phyloP scores from a whole-genome alignment of 179 eudicot species.

The Beta corolliflora region DNA sequence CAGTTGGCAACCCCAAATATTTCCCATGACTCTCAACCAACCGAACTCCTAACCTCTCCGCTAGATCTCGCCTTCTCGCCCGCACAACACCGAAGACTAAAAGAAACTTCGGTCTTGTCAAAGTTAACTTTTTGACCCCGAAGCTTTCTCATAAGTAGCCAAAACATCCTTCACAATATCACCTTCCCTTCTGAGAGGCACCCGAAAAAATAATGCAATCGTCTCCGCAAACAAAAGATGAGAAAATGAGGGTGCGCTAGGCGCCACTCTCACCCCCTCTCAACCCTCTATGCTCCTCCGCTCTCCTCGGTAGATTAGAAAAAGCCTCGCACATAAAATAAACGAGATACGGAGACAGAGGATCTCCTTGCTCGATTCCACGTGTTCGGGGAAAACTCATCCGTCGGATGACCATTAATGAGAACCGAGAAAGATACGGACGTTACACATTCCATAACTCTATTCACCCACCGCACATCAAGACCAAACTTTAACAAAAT shows the following conservation, averaged over 20 bases:
- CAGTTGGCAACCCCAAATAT: background rate
- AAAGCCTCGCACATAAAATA: background rate
- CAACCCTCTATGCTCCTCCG: no score
- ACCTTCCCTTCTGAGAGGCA: no score
- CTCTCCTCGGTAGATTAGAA: background rate
- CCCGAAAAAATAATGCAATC: no score
- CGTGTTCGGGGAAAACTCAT: background rate
- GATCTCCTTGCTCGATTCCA: background rate
- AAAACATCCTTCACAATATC: no score
- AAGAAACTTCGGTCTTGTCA: no score
- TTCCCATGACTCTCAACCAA: background rate
- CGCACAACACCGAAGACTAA: no score
- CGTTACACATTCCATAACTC: background rate
- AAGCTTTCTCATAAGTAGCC: no score
- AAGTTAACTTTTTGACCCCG: no score
- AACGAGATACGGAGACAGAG: background rate
- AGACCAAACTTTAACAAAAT: background rate
- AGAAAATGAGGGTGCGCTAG: rapidly evolving
- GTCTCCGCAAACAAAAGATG: no score
- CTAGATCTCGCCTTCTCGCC: no score
- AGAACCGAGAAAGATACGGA: background rate
- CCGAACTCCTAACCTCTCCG: no score
- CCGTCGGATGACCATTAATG: background rate
- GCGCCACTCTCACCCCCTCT: background rate
- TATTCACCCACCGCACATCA: background rate